Conservation (phyloP, 108 stramenopile genomes). For the Nannochloropsis gaditana region DNA sequence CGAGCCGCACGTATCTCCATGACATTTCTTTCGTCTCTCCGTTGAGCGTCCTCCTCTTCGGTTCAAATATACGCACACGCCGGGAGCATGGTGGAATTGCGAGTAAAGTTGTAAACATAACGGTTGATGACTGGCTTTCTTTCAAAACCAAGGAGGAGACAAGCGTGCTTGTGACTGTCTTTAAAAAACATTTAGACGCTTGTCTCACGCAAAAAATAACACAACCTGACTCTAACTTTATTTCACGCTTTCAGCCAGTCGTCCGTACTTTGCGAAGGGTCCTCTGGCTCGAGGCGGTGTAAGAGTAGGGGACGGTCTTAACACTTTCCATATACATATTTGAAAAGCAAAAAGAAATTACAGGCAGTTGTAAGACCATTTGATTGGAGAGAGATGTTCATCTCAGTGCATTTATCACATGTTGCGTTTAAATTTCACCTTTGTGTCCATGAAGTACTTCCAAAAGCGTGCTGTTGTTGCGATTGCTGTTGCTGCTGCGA, state of each 20-base stretch:
- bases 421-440: not conserved
- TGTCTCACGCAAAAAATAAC: not conserved
- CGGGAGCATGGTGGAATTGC: not conserved
- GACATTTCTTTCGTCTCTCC: conserved; percentile 17
- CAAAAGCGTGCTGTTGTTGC: not conserved
- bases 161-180: not conserved
- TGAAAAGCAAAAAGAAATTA: not conserved
- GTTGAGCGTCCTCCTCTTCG: not conserved
- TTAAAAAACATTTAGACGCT: not conserved
- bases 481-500: not conserved
- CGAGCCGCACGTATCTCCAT: conserved; percentile 13
- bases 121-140: not conserved
- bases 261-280: not conserved
- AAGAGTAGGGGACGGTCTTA: not conserved
- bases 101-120: not conserved
- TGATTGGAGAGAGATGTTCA: not conserved
- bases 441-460: not conserved
- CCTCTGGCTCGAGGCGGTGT: not conserved
- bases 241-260: not conserved
- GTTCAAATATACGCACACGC: not conserved
- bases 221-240: not conserved
- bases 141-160: conserved; percentile 18
- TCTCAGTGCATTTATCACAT: no score
- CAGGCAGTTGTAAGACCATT: not conserved
- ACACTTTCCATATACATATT: not conserved